Evolutionary conservation across 148 eudicot genomes (phyloP), one percentile per base, ranked within the genome.

Genomic region (Rhododendron williamsianum): DNA sequence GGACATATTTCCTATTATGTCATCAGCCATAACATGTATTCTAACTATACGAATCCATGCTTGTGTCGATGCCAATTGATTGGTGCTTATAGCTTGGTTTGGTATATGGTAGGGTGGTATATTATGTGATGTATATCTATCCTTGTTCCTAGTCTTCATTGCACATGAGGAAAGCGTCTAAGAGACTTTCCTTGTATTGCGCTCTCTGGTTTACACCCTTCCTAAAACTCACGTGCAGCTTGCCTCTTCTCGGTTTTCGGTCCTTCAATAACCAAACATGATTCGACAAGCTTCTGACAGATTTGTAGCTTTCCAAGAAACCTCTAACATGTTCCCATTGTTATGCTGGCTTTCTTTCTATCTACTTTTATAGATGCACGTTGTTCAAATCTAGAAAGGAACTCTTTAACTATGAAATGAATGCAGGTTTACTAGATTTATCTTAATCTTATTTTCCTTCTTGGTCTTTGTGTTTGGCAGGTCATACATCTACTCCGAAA

Each of bases 381-480:
- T 30, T 30, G 21, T 80, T 80, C 65, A 80, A 79, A 51, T 52
- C 41, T 30, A 33, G 82, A 51, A 52, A 51, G 23, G 82, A 80
- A 48, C 9, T 49, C 56, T 27, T 46, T 49, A 79, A 56, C 82
- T 18, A 25, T 19, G 54, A 33, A 16, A 38, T 46, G 23, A 27
- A 30, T 80, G 38, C 65, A 80, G 65, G 82, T 38, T 38, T 25
- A 58, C 83, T 23, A 38, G 16, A 54, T 33, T 30, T 51, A 80
- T 81, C 36, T 52, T 15, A 30, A 52, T 19, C 69, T n/a, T 38
- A 35, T 56, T 56, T 38, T 0, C 58, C 54, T 6, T 58, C 35
- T 81, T 60, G 8, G 38, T 71, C 11, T 16, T 72, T 46, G 38
- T 15, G 36, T 86, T 35, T 45, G 80, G 85, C 88, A 86, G 88